A percentile compares a stretch with the other conserved stretches of the same genome.
phyloP scores from a whole-genome alignment of 2,329 filamentous ascomycete species.

The Aureobasidium lini region DNA sequence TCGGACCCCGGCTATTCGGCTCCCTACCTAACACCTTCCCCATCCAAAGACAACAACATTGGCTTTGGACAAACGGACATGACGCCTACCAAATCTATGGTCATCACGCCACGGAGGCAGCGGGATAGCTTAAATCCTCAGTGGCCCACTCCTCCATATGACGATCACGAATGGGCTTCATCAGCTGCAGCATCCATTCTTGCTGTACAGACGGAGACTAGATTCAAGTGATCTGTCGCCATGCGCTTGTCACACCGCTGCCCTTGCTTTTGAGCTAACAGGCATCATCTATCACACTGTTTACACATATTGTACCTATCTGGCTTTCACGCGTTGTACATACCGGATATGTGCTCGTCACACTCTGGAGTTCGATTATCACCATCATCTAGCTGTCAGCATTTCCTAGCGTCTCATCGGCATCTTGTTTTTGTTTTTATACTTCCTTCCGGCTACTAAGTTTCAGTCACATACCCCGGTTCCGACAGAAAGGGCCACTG shows the following conservation, averaged over 20 bases:
- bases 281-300: neutral
- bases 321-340: constrained; percentile 2
- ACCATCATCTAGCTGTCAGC: constrained; percentile 11
- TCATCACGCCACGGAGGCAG: constrained; percentile 54
- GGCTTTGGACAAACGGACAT: constrained; percentile 60
- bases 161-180: constrained; percentile 85
- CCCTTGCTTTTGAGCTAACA: neutral
- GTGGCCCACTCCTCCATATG: constrained; percentile 93
- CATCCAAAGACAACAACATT: constrained; percentile 77
- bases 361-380: neutral
- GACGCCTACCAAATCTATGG: constrained; percentile 61
- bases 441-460: neutral
- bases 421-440: constrained; percentile 5
- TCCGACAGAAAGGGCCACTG: neutral
- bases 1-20: constrained; percentile 28
- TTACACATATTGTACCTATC: constrained; percentile 1
- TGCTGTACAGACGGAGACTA: neutral
- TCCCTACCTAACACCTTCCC: constrained; percentile 63
- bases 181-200: constrained; percentile 50
- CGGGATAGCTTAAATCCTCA: constrained; percentile 52
- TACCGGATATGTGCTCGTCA: constrained; percentile 13
- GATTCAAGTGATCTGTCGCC: neutral
- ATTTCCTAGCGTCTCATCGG: constrained; percentile 8
- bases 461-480: constrained; percentile 12
- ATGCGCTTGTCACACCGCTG: neutral